phyloP scores from a whole-genome alignment of 495 filamentous ascomycete genomes.

The Platismatia glauca region DNA sequence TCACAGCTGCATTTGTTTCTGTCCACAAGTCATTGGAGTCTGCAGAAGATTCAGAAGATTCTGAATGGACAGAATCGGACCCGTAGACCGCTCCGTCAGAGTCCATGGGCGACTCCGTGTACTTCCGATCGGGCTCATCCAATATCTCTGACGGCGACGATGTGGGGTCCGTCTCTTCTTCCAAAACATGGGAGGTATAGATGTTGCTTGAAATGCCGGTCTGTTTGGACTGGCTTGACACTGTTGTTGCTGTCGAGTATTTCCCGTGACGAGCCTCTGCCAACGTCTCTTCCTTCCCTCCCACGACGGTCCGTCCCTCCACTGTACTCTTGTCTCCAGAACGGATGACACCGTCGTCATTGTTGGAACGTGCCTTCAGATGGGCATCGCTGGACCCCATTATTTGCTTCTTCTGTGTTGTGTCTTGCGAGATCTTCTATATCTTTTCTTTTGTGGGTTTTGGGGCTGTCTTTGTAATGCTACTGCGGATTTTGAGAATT shows the following conservation, averaged over 20 bases:
- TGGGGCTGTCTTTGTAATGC: background rate
- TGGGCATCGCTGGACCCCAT: background rate
- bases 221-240: background rate
- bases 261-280: too few relatives aligned
- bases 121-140: background rate
- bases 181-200: too few relatives aligned
- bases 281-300: background rate
- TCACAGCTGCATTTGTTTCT: background rate
- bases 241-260: background rate
- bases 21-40: background rate
- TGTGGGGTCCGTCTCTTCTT: background rate
- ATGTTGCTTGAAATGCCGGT: too few relatives aligned
- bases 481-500: background rate
- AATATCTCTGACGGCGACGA: background rate
- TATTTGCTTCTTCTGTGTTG: background rate
- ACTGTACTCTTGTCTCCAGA: slow-evolving; percentile 75
- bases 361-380: background rate
- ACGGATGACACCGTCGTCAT: background rate
- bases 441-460: background rate
- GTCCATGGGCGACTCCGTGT: background rate
- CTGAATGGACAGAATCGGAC: background rate
- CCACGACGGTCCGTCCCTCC: slow-evolving; percentile 37
- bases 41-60: background rate
- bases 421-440: background rate
- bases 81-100: background rate